phyloP scores from a whole-genome alignment of 2,329 filamentous ascomycete species.

The Neopestalotiopsis sp. region DNA sequence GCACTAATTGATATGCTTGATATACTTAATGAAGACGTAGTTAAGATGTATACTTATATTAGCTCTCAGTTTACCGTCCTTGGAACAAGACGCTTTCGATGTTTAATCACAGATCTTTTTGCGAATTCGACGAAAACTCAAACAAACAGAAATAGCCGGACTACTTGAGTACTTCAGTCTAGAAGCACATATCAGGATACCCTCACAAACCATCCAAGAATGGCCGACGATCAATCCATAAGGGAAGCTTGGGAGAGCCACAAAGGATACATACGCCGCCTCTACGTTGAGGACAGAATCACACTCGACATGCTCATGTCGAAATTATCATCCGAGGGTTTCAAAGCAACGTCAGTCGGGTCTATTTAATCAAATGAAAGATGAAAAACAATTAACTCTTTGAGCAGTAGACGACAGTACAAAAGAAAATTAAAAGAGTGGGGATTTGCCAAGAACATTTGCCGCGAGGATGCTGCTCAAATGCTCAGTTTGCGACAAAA shows the following conservation, averaged over 20 bases:
- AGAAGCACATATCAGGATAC: too few species aligned
- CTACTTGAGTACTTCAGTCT: too few species aligned
- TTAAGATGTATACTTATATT: too few species aligned
- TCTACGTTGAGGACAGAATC: not conserved
- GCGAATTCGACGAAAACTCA: too few species aligned
- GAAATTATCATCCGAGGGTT: not conserved
- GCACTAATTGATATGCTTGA: too few species aligned
- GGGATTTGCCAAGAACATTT: not conserved
- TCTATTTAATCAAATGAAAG: not conserved
- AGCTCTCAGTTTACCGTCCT: too few species aligned
- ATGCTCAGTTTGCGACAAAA: not conserved
- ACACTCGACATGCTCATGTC: not conserved
- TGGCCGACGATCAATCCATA: not conserved
- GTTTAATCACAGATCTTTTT: too few species aligned
- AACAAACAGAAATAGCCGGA: too few species aligned
- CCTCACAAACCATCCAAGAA: too few species aligned
- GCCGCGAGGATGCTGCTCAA: not conserved
- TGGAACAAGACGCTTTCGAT: too few species aligned
- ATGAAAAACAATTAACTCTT: not conserved
- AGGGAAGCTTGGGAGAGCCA: not conserved
- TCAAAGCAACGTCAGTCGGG: not conserved
- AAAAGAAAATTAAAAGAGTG: not conserved
- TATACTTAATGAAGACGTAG: too few species aligned
- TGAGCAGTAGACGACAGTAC: not conserved
- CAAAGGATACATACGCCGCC: not conserved